Conservation (phyloP, 73 alveolate genomes). For the Effrenium voratum region DNA sequence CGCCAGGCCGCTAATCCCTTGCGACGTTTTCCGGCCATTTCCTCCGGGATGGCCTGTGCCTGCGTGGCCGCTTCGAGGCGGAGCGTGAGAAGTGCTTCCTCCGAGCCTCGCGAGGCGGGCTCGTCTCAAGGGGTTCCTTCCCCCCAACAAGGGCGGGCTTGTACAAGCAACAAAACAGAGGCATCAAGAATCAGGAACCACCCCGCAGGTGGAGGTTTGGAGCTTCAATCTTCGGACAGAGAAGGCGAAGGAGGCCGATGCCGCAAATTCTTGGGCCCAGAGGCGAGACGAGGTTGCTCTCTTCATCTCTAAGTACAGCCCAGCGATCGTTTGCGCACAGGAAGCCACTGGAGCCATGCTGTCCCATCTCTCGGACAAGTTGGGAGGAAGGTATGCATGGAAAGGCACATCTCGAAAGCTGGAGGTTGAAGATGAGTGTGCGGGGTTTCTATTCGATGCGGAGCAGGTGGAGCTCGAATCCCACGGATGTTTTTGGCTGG, state of each 20-base stretch:
- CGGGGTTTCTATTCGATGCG: conserved; percentile 37
- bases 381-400: conserved; percentile 46
- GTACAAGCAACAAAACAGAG: too few species aligned
- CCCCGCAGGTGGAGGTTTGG: conserved; percentile 74
- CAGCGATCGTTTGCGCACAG: conserved; percentile 69
- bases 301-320: background rate
- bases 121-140: too few species aligned
- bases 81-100: too few species aligned
- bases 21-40: too few species aligned
- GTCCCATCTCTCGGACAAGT: background rate
- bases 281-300: conserved; percentile 54
- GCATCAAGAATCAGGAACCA: too few species aligned
- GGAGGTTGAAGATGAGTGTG: conserved; percentile 35
- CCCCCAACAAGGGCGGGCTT: too few species aligned
- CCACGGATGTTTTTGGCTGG: conserved; percentile 49
- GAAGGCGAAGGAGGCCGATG: conserved; percentile 41
- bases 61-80: too few species aligned
- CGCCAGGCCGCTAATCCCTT: too few species aligned
- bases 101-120: too few species aligned
- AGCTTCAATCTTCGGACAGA: conserved; percentile 89
- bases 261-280: conserved; percentile 45
- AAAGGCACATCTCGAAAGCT: conserved; percentile 69
- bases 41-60: too few species aligned
- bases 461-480: conserved; percentile 8
- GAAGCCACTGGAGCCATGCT: conserved; percentile 84